These are phyloP conservation scores for Diaporthe ilicicola DNA, from an alignment of 2,329 filamentous ascomycete genomes.

Conservation along the genomic window DNA sequence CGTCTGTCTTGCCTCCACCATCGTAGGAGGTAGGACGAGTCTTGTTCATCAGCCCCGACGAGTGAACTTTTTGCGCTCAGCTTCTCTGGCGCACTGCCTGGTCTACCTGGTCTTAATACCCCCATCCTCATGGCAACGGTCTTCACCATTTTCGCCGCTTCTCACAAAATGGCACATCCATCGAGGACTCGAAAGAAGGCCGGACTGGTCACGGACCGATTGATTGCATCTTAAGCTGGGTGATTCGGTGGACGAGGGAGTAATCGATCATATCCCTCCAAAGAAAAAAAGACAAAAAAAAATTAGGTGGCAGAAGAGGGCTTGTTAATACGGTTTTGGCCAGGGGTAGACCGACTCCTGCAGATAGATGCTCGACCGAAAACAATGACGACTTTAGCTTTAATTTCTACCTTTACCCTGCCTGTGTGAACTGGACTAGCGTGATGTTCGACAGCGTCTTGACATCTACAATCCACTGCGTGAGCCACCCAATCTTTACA, in stretches of 20 bases:
- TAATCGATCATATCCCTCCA: background rate
- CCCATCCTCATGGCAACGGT: background rate
- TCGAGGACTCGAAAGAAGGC: background rate
- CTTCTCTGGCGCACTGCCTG: background rate
- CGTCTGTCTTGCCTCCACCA: background rate
- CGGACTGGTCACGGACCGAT: background rate
- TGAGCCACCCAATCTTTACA: too few relatives aligned
- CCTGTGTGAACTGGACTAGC: too few relatives aligned
- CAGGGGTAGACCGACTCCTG: background rate
- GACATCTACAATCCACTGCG: too few relatives aligned
- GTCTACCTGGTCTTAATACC: background rate
- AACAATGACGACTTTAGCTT: background rate
- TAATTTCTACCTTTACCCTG: too few relatives aligned
- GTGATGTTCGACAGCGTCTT: too few relatives aligned
- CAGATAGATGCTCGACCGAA: slow-evolving; percentile 4
- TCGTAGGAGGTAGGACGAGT: background rate
- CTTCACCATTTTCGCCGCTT: background rate
- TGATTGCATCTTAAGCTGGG: background rate
- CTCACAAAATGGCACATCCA: background rate
- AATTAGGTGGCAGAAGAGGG: background rate
- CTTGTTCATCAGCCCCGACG: background rate
- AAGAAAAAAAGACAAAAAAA: background rate
- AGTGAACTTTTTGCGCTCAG: too few relatives aligned
- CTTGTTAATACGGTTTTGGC: background rate
- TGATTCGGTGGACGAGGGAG: background rate